Evolutionary conservation across 1,284 basidiomycete species (phyloP).

Genomic region (Testicularia cyperi): DNA sequence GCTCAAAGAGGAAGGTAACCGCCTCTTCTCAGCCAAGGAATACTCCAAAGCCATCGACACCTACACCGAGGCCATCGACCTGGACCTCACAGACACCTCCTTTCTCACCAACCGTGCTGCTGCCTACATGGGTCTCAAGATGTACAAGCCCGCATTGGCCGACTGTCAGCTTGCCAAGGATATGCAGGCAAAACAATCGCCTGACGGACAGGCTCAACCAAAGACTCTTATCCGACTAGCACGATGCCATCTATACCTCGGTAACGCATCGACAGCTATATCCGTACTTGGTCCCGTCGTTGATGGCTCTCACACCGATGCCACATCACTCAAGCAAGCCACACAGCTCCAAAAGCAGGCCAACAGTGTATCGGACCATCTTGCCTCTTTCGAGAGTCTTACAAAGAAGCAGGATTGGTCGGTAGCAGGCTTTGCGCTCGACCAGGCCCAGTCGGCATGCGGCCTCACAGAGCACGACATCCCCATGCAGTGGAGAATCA

Average conservation of each 20-base stretch:
- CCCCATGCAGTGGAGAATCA: conserved; percentile 37
- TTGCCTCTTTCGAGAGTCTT: conserved; percentile 68
- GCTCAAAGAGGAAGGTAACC: conserved; percentile 57
- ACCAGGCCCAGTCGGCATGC: conserved; percentile 42
- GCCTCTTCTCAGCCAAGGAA: conserved; percentile 46
- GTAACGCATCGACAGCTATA: conserved; percentile 35
- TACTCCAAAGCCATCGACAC: conserved; percentile 55
- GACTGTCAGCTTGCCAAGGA: conserved; percentile 76
- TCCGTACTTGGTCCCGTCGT: conserved; percentile 31
- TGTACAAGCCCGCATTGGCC: conserved; percentile 71
- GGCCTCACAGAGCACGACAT: conserved; percentile 36
- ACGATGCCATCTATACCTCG: conserved; percentile 51
- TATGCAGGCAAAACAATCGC: conserved; percentile 63
- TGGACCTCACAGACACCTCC: conserved; percentile 71
- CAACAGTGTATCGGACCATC: conserved; percentile 38
- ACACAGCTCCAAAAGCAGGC: conserved; percentile 36
- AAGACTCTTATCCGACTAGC: conserved; percentile 51
- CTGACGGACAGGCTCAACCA: conserved; percentile 25
- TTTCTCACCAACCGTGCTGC: conserved; percentile 84
- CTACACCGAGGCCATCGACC: conserved; percentile 61
- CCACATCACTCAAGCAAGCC: conserved; percentile 33
- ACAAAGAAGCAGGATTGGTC: conserved; percentile 66
- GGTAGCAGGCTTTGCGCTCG: conserved; percentile 46
- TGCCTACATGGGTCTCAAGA: conserved; percentile 77
- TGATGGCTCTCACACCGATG: neutral